phyloP scores from a whole-genome alignment of 768 basidiomycete genomes.

The Auriculariales sp. region DNA sequence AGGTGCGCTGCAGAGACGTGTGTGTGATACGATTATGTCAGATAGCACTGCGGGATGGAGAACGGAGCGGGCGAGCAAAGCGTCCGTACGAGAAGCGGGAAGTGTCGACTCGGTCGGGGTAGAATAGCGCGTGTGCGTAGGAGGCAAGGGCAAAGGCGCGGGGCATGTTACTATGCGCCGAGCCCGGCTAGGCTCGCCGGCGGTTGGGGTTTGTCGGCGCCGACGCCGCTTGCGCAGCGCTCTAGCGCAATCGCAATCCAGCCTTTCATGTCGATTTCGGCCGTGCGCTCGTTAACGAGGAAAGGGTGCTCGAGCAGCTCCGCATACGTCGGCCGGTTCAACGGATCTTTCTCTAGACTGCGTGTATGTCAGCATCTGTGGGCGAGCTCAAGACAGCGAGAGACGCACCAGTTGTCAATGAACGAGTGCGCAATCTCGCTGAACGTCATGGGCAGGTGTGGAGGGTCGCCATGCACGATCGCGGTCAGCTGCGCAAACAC shows the following conservation, averaged over 20 bases:
- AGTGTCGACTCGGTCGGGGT: too few relatives aligned
- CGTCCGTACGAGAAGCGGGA: too few relatives aligned
- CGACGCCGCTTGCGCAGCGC: neutral
- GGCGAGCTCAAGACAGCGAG: neutral
- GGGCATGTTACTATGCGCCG: too few relatives aligned
- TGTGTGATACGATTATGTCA: too few relatives aligned
- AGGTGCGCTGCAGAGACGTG: too few relatives aligned
- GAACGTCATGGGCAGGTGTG: constrained; percentile 64
- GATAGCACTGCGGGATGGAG: too few relatives aligned
- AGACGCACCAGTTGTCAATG: constrained; percentile 48
- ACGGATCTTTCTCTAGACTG: constrained; percentile 61
- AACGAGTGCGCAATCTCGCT: constrained; percentile 64
- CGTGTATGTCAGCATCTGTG: neutral
- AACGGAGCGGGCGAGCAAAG: too few relatives aligned
- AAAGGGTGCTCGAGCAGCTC: constrained; percentile 76
- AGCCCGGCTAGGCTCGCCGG: too few relatives aligned
- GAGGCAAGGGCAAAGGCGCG: too few relatives aligned
- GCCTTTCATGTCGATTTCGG: constrained; percentile 67
- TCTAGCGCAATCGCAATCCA: constrained; percentile 54
- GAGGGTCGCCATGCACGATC: constrained; percentile 90
- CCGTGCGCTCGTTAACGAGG: constrained; percentile 40
- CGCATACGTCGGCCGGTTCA: constrained; percentile 65
- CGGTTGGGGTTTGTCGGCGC: too few relatives aligned
- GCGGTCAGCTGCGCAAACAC: constrained; percentile 95
- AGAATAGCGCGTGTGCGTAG: too few relatives aligned